phyloP scores from a whole-genome alignment of 768 basidiomycete genomes.

The Russula olivacea region DNA sequence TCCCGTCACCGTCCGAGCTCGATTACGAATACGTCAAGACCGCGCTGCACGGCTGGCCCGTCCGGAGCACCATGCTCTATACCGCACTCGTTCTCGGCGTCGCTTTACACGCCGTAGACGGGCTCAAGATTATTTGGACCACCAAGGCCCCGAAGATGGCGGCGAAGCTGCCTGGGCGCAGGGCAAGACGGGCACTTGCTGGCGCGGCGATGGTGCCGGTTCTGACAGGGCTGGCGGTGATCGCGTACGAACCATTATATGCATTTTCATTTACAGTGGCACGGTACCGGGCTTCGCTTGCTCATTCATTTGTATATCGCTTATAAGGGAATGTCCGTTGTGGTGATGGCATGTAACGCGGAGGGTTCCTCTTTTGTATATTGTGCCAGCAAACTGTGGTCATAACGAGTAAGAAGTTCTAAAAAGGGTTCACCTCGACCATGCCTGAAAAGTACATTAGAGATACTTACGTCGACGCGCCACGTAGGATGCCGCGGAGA shows the following conservation, averaged over 20 bases:
- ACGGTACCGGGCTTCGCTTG: conserved; percentile 49
- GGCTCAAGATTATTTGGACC: conserved; percentile 47
- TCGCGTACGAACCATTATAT: conserved; percentile 56
- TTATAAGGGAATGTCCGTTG: conserved; percentile 26
- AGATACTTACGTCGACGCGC: too few relatives aligned
- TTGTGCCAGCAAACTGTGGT: background rate
- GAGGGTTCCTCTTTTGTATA: background rate
- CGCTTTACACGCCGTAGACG: conserved; percentile 59
- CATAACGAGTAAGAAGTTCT: too few relatives aligned
- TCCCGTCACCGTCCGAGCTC: conserved; percentile 62
- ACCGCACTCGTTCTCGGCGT: conserved; percentile 51
- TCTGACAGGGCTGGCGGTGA: conserved; percentile 46
- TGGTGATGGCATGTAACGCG: background rate
- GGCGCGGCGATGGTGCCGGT: conserved; percentile 45
- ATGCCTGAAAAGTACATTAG: too few relatives aligned
- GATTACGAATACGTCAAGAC: conserved; percentile 81
- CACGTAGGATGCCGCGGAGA: too few relatives aligned
- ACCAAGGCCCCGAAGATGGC: conserved; percentile 37
- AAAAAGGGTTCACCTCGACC: too few relatives aligned
- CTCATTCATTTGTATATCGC: conserved; percentile 43
- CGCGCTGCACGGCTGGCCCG: conserved; percentile 57
- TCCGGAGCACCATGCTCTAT: conserved; percentile 58
- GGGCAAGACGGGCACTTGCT: conserved; percentile 33
- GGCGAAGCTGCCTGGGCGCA: conserved; percentile 28
- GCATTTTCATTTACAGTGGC: conserved; percentile 45